Conservation (phyloP, 2,329 filamentous ascomycete species). For the Aspergillus hortae region DNA sequence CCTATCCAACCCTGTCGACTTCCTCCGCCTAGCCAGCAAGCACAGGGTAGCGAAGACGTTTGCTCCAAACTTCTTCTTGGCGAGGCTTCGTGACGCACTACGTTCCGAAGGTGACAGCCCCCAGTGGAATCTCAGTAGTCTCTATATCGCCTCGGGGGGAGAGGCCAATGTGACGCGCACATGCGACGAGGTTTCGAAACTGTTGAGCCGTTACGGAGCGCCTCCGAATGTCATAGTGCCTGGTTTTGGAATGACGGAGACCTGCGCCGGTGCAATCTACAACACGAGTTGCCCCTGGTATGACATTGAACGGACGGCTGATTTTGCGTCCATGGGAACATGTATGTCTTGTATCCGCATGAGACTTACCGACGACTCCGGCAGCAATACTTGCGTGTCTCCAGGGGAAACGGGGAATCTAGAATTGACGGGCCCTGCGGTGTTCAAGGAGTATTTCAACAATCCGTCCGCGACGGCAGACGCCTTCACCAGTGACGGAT, state of each 20-base stretch:
- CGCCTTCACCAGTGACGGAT: conserved; percentile 28
- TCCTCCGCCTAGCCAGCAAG: conserved; percentile 39
- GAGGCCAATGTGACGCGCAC: conserved; percentile 33
- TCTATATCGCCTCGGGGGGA: conserved; percentile 36
- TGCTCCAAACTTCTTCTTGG: conserved; percentile 25
- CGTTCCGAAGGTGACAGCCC: neutral
- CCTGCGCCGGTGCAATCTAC: conserved; percentile 50
- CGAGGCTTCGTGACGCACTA: conserved; percentile 7
- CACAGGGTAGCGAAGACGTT: conserved; percentile 30
- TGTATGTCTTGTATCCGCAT: conserved; percentile 21
- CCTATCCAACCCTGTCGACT: conserved; percentile 32
- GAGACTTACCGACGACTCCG: conserved; percentile 14
- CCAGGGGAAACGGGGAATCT: conserved; percentile 15
- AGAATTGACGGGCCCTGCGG: conserved; percentile 19
- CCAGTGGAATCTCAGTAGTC: conserved; percentile 12
- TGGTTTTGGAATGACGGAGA: conserved; percentile 45
- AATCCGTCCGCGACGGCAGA: conserved; percentile 22
- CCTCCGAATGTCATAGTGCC: conserved; percentile 38
- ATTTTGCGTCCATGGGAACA: conserved; percentile 17
- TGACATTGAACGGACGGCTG: conserved; percentile 28
- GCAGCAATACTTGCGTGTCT: neutral
- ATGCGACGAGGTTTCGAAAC: conserved; percentile 35
- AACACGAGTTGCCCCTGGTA: conserved; percentile 39
- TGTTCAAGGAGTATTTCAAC: conserved; percentile 31
- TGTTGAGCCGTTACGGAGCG: conserved; percentile 25